Base-by-base conservation (phyloP, 306 rosid species). In the Vachellia pachyceras region DNA sequence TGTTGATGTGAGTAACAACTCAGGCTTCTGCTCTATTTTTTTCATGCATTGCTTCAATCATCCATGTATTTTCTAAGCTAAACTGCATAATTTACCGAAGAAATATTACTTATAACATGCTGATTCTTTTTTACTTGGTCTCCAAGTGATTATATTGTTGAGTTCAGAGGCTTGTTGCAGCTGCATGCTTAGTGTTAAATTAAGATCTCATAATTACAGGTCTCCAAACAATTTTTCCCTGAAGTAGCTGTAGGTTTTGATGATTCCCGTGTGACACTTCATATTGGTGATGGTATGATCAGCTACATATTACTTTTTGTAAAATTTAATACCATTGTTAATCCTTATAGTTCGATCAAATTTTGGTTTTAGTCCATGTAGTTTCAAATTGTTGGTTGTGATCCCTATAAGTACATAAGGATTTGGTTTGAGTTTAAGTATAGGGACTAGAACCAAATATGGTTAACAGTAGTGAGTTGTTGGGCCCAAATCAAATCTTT, bases 201-300 rank as follows among this genome's bases (percentile, higher is more conserved):
- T 63, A 35, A 80, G 44, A 77, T 25, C 7, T 73, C 52, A 65
- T 57, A 18, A 83, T 80, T 76, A 69, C 88, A 95, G 99, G 91
- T 96, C 47, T 90, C 99, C 58, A 93, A 93, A 82, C 80, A 96
- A 67, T 96, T 79, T 83, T 96, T 96, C 86, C 98, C 99, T 18
- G 88, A 80, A 0, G 75, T 96, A 79, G 97, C 99, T 18, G 78
- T 96, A 77, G 99, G 99, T 36, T 93, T 79, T 29, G 88, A 84
- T 5, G 99, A 96, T 83, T 91, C 97, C 13, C 97, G 99, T 3
- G 99, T 96, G 79, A 82, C 54, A 4, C 98, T 96, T 89, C 82
- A 88, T 66, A 39, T 96, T 5, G 98, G 98, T 61, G 99, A 96
- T 88, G 99, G 99, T 93, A 89, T 69, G 85, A 86, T 85, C 78